Evolutionary conservation across 202 grass and related monocot species (phyloP).

Genomic region (Musa balbisiana): DNA sequence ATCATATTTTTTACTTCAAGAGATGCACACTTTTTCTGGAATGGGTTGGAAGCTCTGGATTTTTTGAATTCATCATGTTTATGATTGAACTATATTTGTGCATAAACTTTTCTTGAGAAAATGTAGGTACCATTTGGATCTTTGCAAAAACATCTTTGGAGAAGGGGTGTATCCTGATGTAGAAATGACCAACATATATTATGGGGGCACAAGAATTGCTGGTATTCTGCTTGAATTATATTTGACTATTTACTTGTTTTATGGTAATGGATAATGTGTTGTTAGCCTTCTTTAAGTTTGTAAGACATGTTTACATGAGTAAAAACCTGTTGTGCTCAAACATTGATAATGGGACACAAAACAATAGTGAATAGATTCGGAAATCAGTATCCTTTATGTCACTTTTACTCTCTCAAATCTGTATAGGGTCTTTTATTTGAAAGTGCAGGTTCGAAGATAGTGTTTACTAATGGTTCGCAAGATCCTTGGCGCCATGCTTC

Average conservation of each 20-base stretch:
- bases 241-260: constrained; percentile 8
- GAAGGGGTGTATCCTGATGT: constrained; percentile 86
- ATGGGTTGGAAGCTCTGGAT: background rate
- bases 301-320: no score
- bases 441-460: constrained; percentile 62
- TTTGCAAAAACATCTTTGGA: constrained; percentile 89
- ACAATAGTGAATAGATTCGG: no score
- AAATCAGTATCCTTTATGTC: no score
- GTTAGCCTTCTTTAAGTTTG: background rate
- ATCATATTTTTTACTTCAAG: background rate
- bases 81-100: background rate
- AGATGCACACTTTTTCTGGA: background rate
- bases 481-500: constrained; percentile 96
- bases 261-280: background rate
- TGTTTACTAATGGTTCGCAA: constrained; percentile 89
- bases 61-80: background rate
- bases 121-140: constrained; percentile 84
- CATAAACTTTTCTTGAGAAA: background rate
- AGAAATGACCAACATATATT: constrained; percentile 92
- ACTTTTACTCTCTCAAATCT: no score
- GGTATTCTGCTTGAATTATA: constrained; percentile 33
- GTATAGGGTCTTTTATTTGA: constrained; percentile 3
- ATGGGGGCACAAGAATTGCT: constrained; percentile 81
- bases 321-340: no score
- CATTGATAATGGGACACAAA: no score